Evolutionary conservation across 768 basidiomycete genomes (phyloP).

Genomic region (Tylopilus intermedius): DNA sequence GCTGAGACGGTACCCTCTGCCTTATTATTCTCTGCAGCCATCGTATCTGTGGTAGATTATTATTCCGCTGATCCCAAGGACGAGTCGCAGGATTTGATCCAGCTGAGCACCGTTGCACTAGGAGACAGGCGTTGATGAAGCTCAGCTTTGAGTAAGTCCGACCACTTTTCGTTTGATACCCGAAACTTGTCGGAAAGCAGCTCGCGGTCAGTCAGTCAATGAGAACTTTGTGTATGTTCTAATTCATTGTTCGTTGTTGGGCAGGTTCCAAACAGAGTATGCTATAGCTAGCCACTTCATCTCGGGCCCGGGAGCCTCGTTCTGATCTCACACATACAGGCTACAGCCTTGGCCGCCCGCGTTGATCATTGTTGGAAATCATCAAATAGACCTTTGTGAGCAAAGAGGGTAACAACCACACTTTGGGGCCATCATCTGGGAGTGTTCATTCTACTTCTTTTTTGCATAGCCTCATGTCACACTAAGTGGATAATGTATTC

Average conservation of each 20-base stretch:
- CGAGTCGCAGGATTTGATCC: conserved; percentile 36
- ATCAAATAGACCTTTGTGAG: conserved; percentile 6
- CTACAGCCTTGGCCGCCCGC: conserved; percentile 3
- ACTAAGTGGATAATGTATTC: conserved; percentile 19
- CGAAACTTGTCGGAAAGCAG: conserved; percentile 33
- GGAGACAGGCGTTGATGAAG: conserved; percentile 32
- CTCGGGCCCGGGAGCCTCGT: not conserved
- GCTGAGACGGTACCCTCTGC: conserved; percentile 53
- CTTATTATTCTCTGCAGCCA: conserved; percentile 49
- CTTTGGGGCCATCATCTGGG: not conserved
- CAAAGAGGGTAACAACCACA: conserved; percentile 20
- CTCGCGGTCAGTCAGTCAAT: conserved; percentile 9
- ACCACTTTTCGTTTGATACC: not conserved
- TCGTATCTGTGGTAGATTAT: conserved; percentile 56
- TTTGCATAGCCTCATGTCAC: conserved; percentile 30
- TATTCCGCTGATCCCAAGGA: conserved; percentile 41
- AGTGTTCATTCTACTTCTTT: not conserved
- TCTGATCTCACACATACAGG: not conserved
- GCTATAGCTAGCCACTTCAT: conserved; percentile 14
- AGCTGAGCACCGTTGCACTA: conserved; percentile 27
- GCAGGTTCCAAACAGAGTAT: conserved; percentile 38
- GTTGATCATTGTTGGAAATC: conserved; percentile 5
- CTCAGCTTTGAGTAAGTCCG: conserved; percentile 44
- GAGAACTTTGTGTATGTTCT: not conserved
- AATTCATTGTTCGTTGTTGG: conserved; percentile 32